Evolutionary conservation across 2,329 filamentous ascomycete species (phyloP), one percentile per base, ranked within the genome.

Genomic region (Emergomyces orientalis): DNA sequence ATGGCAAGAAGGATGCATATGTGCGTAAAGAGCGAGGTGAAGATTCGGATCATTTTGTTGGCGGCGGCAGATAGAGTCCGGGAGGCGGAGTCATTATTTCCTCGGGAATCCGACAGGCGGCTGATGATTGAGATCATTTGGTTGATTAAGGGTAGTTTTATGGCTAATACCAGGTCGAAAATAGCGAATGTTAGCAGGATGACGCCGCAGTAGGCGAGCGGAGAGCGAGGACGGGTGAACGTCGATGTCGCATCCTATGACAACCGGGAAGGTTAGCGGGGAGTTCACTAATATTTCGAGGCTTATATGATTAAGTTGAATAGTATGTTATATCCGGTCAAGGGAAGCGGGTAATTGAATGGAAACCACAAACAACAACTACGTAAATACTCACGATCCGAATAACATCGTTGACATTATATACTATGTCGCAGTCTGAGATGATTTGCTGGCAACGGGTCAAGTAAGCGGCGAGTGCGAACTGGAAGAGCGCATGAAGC

Each of bases 381-480:
- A 32, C 7, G 7, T 7, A 34, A 27, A 57, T 62, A 45, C 60
- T 62, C 81, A 93, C 90, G 73, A 96, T 83, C 69, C 87, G 85
- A 86, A 95, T 89, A 61, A 89, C 86, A 75, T 95, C 88, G 62
- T 91, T 91, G 32, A 96, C 78, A 37, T 96, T 83, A 68, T 86
- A 90, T 57, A 96, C 89, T 27, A 96, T 75, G 60, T 88, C 86
- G 71, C 95, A 90, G 71, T 93, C 88, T 58, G 89, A 86, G 69
- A 97, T 81, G 52, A 84, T 81, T 65, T 79, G 78, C 6, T 92
- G 92, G 63, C 82, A 86, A 51, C 85, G 88, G 70, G 95, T 81
- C 78, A 97, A 88, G 79, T 94, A 90, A 76, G 88, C 91, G 70
- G 87, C 91, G 58, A 94, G 80, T 6, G 89, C 90, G 67, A 96